Conservation (phyloP, 2,329 filamentous ascomycete genomes). For the Sporothrix luriei region DNA sequence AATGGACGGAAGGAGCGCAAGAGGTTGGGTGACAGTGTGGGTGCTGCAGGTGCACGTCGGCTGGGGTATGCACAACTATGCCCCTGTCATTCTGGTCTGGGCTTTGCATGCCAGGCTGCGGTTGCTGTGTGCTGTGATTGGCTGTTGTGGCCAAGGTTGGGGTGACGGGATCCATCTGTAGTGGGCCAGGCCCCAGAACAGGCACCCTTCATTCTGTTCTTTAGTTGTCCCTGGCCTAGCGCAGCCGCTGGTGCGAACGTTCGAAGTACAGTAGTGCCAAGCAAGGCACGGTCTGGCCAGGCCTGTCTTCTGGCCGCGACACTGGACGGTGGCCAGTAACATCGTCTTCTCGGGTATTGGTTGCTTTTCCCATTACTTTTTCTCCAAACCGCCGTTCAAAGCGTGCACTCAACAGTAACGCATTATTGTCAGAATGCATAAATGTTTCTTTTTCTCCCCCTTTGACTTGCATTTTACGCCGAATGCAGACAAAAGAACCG, state of each 20-base stretch:
- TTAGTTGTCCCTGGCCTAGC: constrained; percentile 18
- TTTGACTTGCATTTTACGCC: neutral
- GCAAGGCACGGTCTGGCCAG: neutral
- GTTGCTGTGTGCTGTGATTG: neutral
- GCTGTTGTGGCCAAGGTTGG: neutral
- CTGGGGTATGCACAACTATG: neutral
- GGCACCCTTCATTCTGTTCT: too few relatives aligned
- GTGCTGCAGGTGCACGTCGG: neutral
- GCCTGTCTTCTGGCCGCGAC: neutral
- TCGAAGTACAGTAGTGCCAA: neutral
- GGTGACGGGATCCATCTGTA: constrained; percentile 8
- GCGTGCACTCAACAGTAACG: neutral
- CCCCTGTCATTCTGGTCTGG: neutral
- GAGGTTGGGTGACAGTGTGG: neutral
- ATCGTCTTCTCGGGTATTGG: neutral
- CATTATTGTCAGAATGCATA: too few relatives aligned
- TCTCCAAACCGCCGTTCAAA: neutral
- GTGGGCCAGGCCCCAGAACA: too few relatives aligned
- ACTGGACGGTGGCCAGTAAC: neutral
- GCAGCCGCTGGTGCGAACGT: constrained; percentile 3
- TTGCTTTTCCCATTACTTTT: neutral
- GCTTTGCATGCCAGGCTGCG: constrained; percentile 20
- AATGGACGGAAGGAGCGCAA: neutral
- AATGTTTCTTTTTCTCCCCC: constrained; percentile 1
- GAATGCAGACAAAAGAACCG: neutral